Conservation (phyloP, 169 alveolate species). For the Cryptosporidium sp. region DNA sequence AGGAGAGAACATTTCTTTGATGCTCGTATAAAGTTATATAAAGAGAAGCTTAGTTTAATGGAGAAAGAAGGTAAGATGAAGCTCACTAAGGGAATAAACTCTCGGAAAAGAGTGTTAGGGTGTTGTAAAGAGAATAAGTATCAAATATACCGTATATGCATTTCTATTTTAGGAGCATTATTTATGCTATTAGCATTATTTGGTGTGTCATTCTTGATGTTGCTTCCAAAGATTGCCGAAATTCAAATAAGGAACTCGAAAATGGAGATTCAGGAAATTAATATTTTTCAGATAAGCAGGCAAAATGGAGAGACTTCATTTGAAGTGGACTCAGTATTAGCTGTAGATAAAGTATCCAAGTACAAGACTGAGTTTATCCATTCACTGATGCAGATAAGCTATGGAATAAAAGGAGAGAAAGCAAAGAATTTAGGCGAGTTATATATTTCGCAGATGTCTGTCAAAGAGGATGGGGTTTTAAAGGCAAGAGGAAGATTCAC, state of each 20-base stretch:
- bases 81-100: background rate
- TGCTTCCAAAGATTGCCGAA: constrained; percentile 56
- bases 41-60: constrained; percentile 14
- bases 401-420: constrained; percentile 23
- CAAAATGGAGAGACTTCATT: constrained; percentile 48
- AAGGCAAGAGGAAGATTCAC: constrained; percentile 58
- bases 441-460: constrained; percentile 15
- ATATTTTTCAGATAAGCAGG: constrained; percentile 44
- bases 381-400: constrained; percentile 37
- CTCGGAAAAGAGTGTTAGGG: background rate
- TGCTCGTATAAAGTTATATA: constrained; percentile 49
- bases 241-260: constrained; percentile 16
- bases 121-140: constrained; percentile 1
- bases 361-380: constrained; percentile 17
- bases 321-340: constrained; percentile 32
- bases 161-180: constrained; percentile 2
- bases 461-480: background rate
- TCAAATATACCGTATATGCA: constrained; percentile 8
- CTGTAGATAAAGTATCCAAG: background rate
- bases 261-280: constrained; percentile 31
- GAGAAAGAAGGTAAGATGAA: constrained; percentile 31
- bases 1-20: constrained; percentile 51
- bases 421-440: constrained; percentile 3
- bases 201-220: constrained; percentile 14
- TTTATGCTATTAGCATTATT: constrained; percentile 9